Evolutionary conservation across 495 filamentous ascomycete genomes (phyloP), one percentile per base, ranked within the genome.

Genomic region (Xylaria cubensis): DNA sequence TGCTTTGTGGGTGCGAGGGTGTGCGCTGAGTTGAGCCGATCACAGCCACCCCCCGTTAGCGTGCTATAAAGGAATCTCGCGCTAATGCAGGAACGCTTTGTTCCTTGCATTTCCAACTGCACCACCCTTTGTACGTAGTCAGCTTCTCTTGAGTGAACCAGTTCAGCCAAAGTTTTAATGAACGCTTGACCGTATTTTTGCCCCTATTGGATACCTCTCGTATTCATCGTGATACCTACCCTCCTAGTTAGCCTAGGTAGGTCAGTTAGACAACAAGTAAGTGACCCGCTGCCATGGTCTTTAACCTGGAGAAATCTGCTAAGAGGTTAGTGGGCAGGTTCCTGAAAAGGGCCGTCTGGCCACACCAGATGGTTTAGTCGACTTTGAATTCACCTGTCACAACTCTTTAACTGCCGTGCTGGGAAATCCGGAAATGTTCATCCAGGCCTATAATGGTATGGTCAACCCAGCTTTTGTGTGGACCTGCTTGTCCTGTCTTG

Each of bases 11-110:
- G 24, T 21, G 36, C 26, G 26, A 36, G 7, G 36, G 36, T 39
- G 36, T 39, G 36, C 1, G 36, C 19, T 32, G 19, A 56, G 15
- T 56, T 56, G 53, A 56, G 15, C 53, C 13, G 53, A 56, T 56
- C 39, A 44, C 48, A 44, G 15, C n/a, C n/a, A 51, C n/a, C 10
- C 67, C n/a, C 10, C 67, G 34, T 62, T 62, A 63, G 34, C 56
- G 29, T 32, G 34, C 1, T 15, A 21, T 24, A 24, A 13, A 44
- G 19, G 51, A 50, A 58, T 67, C 63, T 39, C 2, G 61, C 62
- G 53, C 70, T 72, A 72, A 72, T 72, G 70, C 70, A 72, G 70
- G 70, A 72, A 72, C 70, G 21, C 41, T 56, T 44, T 51, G 29
- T 50, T 2, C 58, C 69, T 64, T 64, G 39, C 62, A 72, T 41